Evolutionary conservation across 2,329 filamentous ascomycete genomes (phyloP), one percentile per base, ranked within the genome.

Genomic region (Atkinsonella hypoxylon): DNA sequence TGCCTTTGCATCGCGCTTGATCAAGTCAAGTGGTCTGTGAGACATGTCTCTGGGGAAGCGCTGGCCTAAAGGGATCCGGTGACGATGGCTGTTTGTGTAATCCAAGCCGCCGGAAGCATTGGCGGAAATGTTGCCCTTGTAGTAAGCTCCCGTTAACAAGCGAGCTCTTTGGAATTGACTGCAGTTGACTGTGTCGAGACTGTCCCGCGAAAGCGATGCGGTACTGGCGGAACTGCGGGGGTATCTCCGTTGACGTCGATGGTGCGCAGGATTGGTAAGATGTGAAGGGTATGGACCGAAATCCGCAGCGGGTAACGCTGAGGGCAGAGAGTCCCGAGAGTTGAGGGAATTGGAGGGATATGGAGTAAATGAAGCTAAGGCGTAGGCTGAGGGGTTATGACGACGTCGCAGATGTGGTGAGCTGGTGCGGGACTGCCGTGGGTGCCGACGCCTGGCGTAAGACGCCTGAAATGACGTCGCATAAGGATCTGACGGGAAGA

Each of bases 41-140:
- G 77, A 79, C 66, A 76, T 75, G 61, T 86, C 82, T 55, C 82
- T 82, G 1, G 81, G 78, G 57, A 72, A 84, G 51, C 82, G 74
- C 63, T 59, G 55, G 8, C 13, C 48, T 15, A 61, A 48, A n/a
- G 60, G 59, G 3, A 48, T 44, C 5, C 55, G 53, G 31, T 57
- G 52, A 11, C 53, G 54, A 20, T 50, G 53, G 12, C 49, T 53
- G 39, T 48, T 30, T 7, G 39, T 15, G 40, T n/a, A 45, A 17
- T n/a, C 8, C 17, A 18, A 36, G 13, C 32, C 15, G 38, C 31
- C 18, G 40, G 34, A 46, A 30, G 43, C 34, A 18, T 26, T 40
- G 20, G 20, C 46, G 34, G 34, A 10, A 15, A 15, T 9, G 34
- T 15, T 36, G 11, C 34, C 34, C 12, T 15, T 13, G 34, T 11